Evolutionary conservation across 495 filamentous ascomycete genomes (phyloP).

Genomic region (Penicillium canariense): DNA sequence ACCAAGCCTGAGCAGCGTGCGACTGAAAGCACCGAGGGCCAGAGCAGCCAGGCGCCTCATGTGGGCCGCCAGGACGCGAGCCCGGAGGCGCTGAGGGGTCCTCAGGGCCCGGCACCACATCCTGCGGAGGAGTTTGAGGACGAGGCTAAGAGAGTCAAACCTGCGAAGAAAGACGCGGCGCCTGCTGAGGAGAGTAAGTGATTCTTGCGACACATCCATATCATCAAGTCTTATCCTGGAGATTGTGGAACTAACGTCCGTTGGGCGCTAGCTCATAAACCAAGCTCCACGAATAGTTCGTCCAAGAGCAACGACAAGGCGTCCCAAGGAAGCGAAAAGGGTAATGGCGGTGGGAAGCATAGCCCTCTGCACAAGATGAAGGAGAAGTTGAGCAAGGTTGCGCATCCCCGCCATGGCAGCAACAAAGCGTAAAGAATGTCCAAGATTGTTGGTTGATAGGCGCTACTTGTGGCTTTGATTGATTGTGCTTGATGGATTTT

Average conservation of each 20-base stretch:
- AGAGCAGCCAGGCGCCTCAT: background rate
- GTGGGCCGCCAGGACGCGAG: constrained; percentile 18
- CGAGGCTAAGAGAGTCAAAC: constrained; percentile 13
- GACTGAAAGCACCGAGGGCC: background rate
- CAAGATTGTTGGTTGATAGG: background rate
- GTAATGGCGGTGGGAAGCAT: constrained; percentile 15
- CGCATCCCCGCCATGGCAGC: constrained; percentile 17
- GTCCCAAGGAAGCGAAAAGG: constrained; percentile 8
- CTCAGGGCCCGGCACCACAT: constrained; percentile 28
- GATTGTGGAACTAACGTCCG: no score
- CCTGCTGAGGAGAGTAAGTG: constrained; percentile 3
- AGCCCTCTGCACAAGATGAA: constrained; percentile 31
- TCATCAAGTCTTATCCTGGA: no score
- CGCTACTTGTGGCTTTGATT: no score
- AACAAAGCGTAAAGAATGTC: background rate
- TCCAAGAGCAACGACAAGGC: constrained; percentile 6
- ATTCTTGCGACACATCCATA: background rate
- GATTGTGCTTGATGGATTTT: background rate
- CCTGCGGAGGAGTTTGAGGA: constrained; percentile 31
- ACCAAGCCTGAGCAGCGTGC: constrained; percentile 15
- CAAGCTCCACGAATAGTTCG: background rate
- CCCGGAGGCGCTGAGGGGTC: constrained; percentile 37
- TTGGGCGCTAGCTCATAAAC: background rate
- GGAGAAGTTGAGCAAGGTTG: constrained; percentile 31
- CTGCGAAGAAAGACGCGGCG: background rate